Conservation (phyloP, 2,329 filamentous ascomycete genomes). For the Thielaviopsis ethacetica region DNA sequence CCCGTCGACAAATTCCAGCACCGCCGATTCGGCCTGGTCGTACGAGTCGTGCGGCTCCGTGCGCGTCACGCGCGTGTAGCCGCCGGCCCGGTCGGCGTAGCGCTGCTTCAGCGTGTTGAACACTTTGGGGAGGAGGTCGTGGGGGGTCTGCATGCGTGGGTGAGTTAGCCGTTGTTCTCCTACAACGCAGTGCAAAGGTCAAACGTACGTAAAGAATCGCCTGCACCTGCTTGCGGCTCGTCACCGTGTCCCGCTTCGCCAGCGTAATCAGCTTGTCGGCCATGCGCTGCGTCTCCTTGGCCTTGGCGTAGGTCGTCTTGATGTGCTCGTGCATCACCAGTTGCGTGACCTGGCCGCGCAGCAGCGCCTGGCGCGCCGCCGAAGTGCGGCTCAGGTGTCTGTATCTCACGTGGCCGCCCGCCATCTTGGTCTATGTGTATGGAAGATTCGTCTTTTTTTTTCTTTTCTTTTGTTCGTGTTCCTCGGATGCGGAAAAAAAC, state of each 20-base stretch:
- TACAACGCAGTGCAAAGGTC: too few relatives aligned
- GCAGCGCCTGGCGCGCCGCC: conserved; percentile 74
- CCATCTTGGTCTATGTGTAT: conserved; percentile 39
- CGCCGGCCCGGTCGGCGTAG: conserved; percentile 65
- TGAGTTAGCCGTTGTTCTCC: too few relatives aligned
- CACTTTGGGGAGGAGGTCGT: conserved; percentile 63
- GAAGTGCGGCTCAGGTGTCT: conserved; percentile 76
- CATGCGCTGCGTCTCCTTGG: conserved; percentile 86
- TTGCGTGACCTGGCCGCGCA: conserved; percentile 90
- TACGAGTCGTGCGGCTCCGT: conserved; percentile 71
- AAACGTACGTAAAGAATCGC: conserved; percentile 63
- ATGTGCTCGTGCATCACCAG: conserved; percentile 89
- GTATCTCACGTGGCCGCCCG: conserved; percentile 73
- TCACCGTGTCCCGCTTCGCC: conserved; percentile 83
- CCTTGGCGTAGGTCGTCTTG: conserved; percentile 88
- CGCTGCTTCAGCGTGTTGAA: conserved; percentile 69
- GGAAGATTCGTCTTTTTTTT: neutral
- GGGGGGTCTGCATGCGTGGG: conserved; percentile 48
- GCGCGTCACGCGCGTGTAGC: conserved; percentile 87
- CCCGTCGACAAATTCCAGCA: conserved; percentile 89
- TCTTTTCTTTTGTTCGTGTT: neutral
- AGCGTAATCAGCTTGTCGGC: conserved; percentile 90
- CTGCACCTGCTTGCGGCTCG: conserved; percentile 56
- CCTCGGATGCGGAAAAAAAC: neutral
- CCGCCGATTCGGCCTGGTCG: conserved; percentile 78